A percentile compares a stretch with the other conserved stretches of the same genome.
Conservation (phyloP, 768 basidiomycete species). For the Leccinum obscurum region DNA sequence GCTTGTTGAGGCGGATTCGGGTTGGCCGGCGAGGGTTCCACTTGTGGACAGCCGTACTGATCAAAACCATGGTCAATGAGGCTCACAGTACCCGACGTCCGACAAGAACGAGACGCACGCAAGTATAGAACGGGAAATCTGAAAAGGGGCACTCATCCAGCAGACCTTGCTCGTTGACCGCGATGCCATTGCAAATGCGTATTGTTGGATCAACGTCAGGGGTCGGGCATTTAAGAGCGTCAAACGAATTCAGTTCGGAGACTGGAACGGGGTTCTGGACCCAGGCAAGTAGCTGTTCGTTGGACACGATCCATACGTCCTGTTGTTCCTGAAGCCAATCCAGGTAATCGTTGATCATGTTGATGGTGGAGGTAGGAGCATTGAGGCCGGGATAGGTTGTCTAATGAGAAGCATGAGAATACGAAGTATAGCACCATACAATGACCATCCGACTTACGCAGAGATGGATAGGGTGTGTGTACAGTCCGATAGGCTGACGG, state of each 20-base stretch:
- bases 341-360: slow-evolving; percentile 1
- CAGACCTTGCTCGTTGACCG: background rate
- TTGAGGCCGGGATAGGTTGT: slow-evolving; percentile 5
- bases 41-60: slow-evolving; percentile 27
- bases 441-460: background rate
- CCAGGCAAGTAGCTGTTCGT: background rate
- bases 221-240: background rate
- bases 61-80: background rate
- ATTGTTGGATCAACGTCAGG: background rate
- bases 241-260: background rate
- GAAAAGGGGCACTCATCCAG: background rate
- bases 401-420: background rate
- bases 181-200: background rate
- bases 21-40: slow-evolving; percentile 52
- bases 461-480: slow-evolving; percentile 1
- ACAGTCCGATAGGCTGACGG: background rate
- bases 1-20: slow-evolving; percentile 67
- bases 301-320: slow-evolving; percentile 5
- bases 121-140: slow-evolving; percentile 1
- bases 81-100: background rate
- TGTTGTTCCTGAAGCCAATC: slow-evolving; percentile 3
- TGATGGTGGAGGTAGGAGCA: background rate
- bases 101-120: background rate
- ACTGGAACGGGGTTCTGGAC: background rate
- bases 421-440: background rate